A percentile compares a stretch with the other conserved stretches of the same genome.
Evolutionary conservation across 257 asterid species (phyloP).

Genomic region (Capsicum pubescens): DNA sequence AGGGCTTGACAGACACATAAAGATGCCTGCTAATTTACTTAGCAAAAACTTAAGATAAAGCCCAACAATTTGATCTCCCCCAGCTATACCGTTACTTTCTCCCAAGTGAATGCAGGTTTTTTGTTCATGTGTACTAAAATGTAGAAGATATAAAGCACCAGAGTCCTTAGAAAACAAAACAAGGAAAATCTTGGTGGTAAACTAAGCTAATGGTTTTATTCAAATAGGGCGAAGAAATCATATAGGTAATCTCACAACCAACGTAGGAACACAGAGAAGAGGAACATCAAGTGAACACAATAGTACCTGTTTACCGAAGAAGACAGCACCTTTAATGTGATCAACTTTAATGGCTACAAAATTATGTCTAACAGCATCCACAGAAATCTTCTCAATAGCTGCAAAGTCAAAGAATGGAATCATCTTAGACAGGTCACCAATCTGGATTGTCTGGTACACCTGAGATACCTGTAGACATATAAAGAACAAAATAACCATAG

Average conservation of each 20-base stretch:
- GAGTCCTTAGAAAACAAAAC: not conserved
- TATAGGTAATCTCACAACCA: not conserved
- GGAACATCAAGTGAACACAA: not conserved
- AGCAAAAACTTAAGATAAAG: not conserved
- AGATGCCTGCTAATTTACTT: not conserved
- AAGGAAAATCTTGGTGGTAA: not conserved
- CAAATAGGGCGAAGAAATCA: not conserved
- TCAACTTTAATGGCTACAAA: constrained; percentile 79
- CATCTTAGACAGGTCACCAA: constrained; percentile 62
- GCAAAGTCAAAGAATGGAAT: constrained; percentile 75
- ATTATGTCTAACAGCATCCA: constrained; percentile 77
- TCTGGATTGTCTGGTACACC: constrained; percentile 79
- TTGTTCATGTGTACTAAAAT: not conserved
- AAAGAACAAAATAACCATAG: constrained; percentile 14
- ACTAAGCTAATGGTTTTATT: not conserved
- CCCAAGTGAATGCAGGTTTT: not conserved
- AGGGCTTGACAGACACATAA: not conserved
- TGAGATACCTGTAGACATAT: constrained; percentile 65
- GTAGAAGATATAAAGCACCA: not conserved
- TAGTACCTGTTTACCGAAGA: constrained; percentile 77
- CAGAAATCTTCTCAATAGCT: constrained; percentile 75
- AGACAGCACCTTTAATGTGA: constrained; percentile 70
- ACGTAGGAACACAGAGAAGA: not conserved
- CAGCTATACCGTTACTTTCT: not conserved
- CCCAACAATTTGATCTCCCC: not conserved